A percentile compares a stretch with the other conserved stretches of the same genome.
These are phyloP conservation scores for Incumbomyces delicatus DNA, from an alignment of 2,329 filamentous ascomycete genomes.

Conservation along the genomic window DNA sequence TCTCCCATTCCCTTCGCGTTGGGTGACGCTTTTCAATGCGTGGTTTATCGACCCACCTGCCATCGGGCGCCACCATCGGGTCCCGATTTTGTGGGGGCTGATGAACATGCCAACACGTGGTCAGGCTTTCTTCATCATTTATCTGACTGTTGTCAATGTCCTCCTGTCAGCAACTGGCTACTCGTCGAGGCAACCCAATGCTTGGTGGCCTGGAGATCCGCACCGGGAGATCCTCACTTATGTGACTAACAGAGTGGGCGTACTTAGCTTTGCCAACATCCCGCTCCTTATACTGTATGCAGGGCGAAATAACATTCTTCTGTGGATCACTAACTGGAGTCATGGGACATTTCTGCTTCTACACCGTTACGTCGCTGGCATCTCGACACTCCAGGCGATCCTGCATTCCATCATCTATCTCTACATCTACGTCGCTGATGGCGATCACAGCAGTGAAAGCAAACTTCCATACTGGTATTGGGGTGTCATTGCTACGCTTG, in stretches of 20 bases:
- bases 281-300: constrained; percentile 27
- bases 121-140: background rate
- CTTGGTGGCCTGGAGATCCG: background rate
- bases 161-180: background rate
- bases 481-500: constrained; percentile 29
- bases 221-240: background rate
- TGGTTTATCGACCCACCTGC: constrained; percentile 5
- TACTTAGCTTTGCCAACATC: constrained; percentile 24
- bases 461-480: constrained; percentile 28
- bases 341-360: constrained; percentile 29
- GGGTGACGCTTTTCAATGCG: constrained; percentile 5
- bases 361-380: constrained; percentile 26
- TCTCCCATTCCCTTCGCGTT: background rate
- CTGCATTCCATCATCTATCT: constrained; percentile 22
- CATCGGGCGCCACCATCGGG: background rate
- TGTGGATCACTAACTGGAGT: constrained; percentile 31
- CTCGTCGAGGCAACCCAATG: background rate
- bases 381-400: constrained; percentile 21
- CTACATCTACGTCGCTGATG: constrained; percentile 16
- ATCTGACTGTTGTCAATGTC: background rate
- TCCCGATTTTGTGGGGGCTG: background rate
- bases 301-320: constrained; percentile 30
- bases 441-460: constrained; percentile 15
- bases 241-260: constrained; percentile 21
- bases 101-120: constrained; percentile 2